phyloP scores from a whole-genome alignment of 306 rosid genomes.

The Geum urbanum region DNA sequence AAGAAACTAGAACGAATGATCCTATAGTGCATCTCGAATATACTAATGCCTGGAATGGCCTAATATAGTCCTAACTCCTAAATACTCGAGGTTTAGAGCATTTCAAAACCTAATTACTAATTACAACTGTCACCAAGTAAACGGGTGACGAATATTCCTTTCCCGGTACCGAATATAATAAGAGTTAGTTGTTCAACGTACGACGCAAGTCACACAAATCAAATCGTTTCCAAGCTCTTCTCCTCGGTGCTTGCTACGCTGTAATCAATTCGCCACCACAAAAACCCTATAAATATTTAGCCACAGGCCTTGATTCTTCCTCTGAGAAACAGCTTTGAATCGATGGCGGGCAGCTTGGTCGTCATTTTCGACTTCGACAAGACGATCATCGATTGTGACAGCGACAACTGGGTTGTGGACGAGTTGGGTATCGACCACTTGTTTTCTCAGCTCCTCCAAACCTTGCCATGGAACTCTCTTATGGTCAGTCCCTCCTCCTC shows the following conservation, averaged over 20 bases:
- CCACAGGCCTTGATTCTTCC: not conserved
- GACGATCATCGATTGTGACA: constrained; percentile 60
- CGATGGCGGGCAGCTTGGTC: constrained; percentile 17
- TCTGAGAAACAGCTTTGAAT: not conserved
- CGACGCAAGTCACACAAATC: constrained; percentile 2
- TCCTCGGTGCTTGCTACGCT: not conserved
- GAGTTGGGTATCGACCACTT: constrained; percentile 38
- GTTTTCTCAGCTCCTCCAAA: constrained; percentile 53
- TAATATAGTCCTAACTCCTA: not conserved
- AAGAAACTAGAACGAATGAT: too few relatives aligned
- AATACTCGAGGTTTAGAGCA: not conserved
- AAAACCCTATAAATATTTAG: not conserved
- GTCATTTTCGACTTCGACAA: constrained; percentile 64
- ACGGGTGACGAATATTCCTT: not conserved
- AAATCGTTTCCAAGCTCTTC: not conserved
- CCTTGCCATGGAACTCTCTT: constrained; percentile 51
- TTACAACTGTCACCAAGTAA: not conserved
- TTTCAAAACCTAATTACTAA: not conserved
- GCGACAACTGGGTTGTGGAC: constrained; percentile 68
- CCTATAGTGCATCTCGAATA: too few relatives aligned
- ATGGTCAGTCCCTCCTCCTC: constrained; percentile 45
- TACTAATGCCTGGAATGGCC: not conserved
- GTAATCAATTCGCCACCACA: not conserved
- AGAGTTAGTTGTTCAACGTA: not conserved
- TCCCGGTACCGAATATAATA: not conserved